Evolutionary conservation across 163 green algal species (phyloP).

Genomic region (Volvox carteri): DNA sequence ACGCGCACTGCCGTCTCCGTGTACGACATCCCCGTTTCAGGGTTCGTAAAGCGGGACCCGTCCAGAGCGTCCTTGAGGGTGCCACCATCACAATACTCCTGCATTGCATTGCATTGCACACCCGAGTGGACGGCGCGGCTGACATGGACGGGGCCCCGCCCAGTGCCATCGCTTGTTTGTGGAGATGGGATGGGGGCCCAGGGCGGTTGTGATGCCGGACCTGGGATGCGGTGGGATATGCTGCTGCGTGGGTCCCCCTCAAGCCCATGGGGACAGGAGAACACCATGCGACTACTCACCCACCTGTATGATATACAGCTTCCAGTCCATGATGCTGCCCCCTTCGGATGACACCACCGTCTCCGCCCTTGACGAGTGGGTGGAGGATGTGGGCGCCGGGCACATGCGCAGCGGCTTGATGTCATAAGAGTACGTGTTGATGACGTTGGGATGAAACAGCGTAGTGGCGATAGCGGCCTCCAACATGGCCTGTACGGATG

Average conservation of each 20-base stretch:
- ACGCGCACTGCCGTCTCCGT: slow-evolving; percentile 51
- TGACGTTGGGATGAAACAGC: slow-evolving; percentile 61
- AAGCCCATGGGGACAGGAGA: too few species aligned
- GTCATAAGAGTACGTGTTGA: slow-evolving; percentile 63
- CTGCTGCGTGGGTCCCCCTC: too few species aligned
- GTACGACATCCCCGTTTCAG: background rate
- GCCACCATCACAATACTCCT: slow-evolving; percentile 62
- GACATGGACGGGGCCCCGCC: too few species aligned
- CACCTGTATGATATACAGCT: slow-evolving; percentile 63
- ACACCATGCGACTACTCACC: too few species aligned
- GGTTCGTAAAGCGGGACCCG: slow-evolving; percentile 4
- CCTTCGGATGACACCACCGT: background rate
- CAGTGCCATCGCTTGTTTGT: too few species aligned
- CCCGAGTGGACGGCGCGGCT: too few species aligned
- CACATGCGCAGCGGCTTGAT: slow-evolving; percentile 57
- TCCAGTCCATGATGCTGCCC: slow-evolving; percentile 54
- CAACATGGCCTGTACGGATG: slow-evolving; percentile 37
- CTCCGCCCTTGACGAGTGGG: background rate
- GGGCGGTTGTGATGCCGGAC: too few species aligned
- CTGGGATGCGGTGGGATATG: too few species aligned
- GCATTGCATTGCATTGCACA: too few species aligned
- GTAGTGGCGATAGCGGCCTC: slow-evolving; percentile 60
- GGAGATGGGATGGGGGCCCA: too few species aligned
- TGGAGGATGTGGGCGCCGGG: background rate
- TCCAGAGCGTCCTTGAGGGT: slow-evolving; percentile 55